Base-by-base conservation (phyloP, 2,329 filamentous ascomycete genomes). In the Colletotrichum tabaci region DNA sequence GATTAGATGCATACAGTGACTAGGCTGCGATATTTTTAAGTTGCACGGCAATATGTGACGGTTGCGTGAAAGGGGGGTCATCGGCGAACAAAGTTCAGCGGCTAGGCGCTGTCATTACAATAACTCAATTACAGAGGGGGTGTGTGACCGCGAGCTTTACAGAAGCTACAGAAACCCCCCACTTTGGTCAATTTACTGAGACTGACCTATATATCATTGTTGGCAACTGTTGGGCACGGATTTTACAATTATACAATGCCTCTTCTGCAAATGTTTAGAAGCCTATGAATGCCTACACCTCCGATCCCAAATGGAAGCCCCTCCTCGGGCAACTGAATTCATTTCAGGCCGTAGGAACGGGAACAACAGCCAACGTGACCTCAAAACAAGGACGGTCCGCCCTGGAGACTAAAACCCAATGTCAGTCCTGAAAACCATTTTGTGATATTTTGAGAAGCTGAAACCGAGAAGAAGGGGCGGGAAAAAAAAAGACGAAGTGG, bases 341-440 rank as follows among this genome's bases (percentile, higher is more conserved):
- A 30, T 18, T 40, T 52, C 35, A 62, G 18, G 18, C 60, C 13
- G 52, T 26, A 2, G 40, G 42, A 35, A 40, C 52, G 10, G 21
- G 16, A 47, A 65, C 62, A 18, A 65, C 10, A 47, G 52, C 62
- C 23, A 65, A 26, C 12, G 52, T 65, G 3, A 65, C 66, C 35
- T 57, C 52, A 21, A 65, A 65, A 30, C 66, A 69, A n/a, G 66
- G 66, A 12, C 66, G 61, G 10, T 69, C 66, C 23, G 62, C 52
- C 50, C 61, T 38, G n/a, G 30, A 21, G 9, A 26, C 66, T 65
- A n/a, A 15, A n/a, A 16, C 16, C 18, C 15, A 26, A 1, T 4
- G 6, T 68, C n/a, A 68, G 61, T 42, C n/a, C 9, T 8, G 42
- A 21, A n/a, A 12, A 7, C 2, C 16, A 35, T 6, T 10, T 10